phyloP scores from a whole-genome alignment of 805 yeast genomes.

The Isabelozyma heimii region DNA sequence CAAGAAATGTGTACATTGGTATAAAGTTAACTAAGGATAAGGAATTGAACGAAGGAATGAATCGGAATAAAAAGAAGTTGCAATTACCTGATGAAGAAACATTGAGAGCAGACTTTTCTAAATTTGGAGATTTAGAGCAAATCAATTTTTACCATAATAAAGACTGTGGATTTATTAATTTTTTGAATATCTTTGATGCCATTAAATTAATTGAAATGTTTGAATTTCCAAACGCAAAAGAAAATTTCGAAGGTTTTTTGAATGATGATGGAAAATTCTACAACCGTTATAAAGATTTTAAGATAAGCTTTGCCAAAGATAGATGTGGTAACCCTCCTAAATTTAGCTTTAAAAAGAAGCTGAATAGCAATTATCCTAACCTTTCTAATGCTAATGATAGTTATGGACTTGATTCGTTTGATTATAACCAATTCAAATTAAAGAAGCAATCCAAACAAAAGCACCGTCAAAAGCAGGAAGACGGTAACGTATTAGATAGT shows the following conservation, averaged over 20 bases:
- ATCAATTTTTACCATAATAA: conserved; percentile 67
- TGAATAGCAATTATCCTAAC: conserved; percentile 23
- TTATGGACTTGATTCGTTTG: not conserved
- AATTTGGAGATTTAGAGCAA: conserved; percentile 74
- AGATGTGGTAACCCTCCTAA: conserved; percentile 77
- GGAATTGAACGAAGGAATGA: conserved; percentile 7
- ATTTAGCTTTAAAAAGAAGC: conserved; percentile 43
- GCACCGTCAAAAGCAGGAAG: conserved; percentile 5
- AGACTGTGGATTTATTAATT: conserved; percentile 74
- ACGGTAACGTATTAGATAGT: conserved; percentile 8
- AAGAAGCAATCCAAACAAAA: not conserved
- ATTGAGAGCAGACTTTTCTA: conserved; percentile 57
- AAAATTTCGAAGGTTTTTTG: conserved; percentile 34
- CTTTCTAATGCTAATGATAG: not conserved
- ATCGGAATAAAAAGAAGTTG: conserved; percentile 16
- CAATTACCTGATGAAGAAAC: conserved; percentile 41
- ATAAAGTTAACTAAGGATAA: conserved; percentile 34
- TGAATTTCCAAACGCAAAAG: conserved; percentile 23
- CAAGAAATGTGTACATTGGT: conserved; percentile 76
- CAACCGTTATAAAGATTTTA: conserved; percentile 50
- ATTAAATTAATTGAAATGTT: conserved; percentile 63
- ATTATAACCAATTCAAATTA: conserved; percentile 1
- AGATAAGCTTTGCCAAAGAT: conserved; percentile 72
- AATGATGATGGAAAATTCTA: conserved; percentile 29
- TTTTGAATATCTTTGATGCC: conserved; percentile 60